Conservation (phyloP, 805 yeast genomes). For the Metschnikowia colocasiae region DNA sequence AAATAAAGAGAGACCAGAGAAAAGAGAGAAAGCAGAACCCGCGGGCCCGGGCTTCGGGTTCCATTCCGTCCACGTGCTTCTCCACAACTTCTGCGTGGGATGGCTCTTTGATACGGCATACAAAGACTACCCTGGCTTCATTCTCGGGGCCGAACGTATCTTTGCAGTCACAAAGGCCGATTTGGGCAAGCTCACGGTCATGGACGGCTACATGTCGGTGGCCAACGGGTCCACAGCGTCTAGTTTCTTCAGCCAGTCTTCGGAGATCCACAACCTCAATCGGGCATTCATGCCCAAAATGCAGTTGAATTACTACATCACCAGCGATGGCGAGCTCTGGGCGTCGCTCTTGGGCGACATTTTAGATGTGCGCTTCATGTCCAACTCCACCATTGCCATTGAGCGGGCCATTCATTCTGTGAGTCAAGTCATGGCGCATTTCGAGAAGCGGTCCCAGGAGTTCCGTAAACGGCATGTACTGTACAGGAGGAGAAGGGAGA, state of each 20-base stretch:
- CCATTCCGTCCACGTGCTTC: conserved; percentile 50
- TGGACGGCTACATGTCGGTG: conserved; percentile 66
- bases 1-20: background rate
- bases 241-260: conserved; percentile 44
- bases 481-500: background rate
- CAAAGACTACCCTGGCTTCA: conserved; percentile 63
- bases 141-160: conserved; percentile 71
- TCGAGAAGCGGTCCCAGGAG: conserved; percentile 21
- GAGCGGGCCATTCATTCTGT: conserved; percentile 51
- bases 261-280: conserved; percentile 49
- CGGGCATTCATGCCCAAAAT: conserved; percentile 68
- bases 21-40: background rate
- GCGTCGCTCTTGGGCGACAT: conserved; percentile 62
- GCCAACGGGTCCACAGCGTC: conserved; percentile 58
- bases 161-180: conserved; percentile 60
- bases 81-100: conserved; percentile 69
- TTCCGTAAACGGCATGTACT: background rate
- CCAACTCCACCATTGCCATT: conserved; percentile 52
- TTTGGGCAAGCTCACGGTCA: conserved; percentile 63
- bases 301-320: conserved; percentile 49
- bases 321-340: conserved; percentile 37
- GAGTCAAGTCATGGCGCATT: conserved; percentile 37
- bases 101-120: conserved; percentile 60
- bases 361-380: conserved; percentile 60
- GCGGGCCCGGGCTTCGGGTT: conserved; percentile 8